Percentiles rank a stretch among this genome's conserved stretches.
phyloP scores from a whole-genome alignment of 306 rosid species.

The Trifolium dubium region DNA sequence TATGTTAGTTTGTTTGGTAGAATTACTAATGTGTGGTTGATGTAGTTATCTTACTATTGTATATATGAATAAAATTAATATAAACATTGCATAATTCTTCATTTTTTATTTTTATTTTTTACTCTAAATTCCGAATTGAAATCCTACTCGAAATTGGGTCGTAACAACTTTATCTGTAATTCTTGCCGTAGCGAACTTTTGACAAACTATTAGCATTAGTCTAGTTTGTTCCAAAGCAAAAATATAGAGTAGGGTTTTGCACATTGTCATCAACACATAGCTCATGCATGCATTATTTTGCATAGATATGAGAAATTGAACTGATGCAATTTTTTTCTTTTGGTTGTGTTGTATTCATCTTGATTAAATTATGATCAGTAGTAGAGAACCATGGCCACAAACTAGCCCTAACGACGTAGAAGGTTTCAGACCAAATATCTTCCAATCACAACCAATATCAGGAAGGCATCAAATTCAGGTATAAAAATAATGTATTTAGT shows the following conservation, averaged over 20 bases:
- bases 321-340: neutral
- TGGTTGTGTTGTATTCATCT: constrained; percentile 6
- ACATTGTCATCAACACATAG: neutral
- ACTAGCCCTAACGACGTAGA: constrained; percentile 55
- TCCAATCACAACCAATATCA: constrained; percentile 56
- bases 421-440: constrained; percentile 49
- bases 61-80: no score
- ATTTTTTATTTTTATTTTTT: no score
- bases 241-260: neutral
- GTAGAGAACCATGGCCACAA: constrained; percentile 71
- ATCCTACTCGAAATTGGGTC: neutral
- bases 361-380: constrained; percentile 42
- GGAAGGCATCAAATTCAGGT: constrained; percentile 74
- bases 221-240: neutral
- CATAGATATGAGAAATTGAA: neutral
- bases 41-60: no score
- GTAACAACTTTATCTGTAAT: no score
- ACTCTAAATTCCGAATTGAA: no score
- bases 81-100: no score
- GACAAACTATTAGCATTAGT: neutral
- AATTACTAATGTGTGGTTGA: no score
- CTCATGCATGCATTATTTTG: neutral
- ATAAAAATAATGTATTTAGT: neutral
- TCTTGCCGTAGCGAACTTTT: neutral
- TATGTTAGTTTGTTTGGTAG: no score